A percentile compares a stretch with the other conserved stretches of the same genome.
These are phyloP conservation scores for Melastoma candidum DNA, from an alignment of 441 rosid genomes.

Conservation along the genomic window DNA sequence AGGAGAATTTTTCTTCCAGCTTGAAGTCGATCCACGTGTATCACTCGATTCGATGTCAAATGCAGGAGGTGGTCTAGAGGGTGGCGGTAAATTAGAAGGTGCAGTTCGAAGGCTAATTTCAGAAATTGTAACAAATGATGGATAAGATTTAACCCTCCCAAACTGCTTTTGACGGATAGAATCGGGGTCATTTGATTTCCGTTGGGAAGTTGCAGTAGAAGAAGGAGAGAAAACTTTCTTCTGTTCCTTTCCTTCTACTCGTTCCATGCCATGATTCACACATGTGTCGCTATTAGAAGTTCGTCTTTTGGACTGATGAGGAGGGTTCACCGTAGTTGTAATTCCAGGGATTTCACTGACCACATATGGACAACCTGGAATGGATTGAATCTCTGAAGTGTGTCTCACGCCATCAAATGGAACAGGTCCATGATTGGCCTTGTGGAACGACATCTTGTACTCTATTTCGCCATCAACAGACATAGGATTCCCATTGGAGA, in stretches of 20 bases:
- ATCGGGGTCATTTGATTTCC: constrained; percentile 23
- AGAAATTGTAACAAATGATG: constrained; percentile 62
- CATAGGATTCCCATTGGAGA: constrained; percentile 51
- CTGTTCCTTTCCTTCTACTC: constrained; percentile 27
- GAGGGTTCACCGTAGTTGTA: constrained; percentile 15
- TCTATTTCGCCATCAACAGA: constrained; percentile 45
- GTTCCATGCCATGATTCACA: constrained; percentile 24
- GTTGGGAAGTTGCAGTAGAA: constrained; percentile 16
- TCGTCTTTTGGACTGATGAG: constrained; percentile 14
- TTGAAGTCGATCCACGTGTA: constrained; percentile 23
- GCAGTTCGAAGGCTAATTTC: constrained; percentile 70
- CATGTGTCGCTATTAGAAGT: constrained; percentile 25
- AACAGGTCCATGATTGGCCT: constrained; percentile 31
- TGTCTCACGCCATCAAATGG: constrained; percentile 33
- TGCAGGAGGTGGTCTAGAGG: constrained; percentile 39
- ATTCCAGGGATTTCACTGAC: constrained; percentile 37
- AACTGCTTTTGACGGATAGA: constrained; percentile 22
- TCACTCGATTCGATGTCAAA: constrained; percentile 30
- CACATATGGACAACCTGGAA: constrained; percentile 46
- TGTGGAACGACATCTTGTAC: constrained; percentile 62
- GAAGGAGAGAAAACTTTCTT: constrained; percentile 44
- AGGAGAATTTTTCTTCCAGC: constrained; percentile 27
- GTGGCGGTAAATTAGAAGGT: constrained; percentile 80
- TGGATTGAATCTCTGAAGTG: constrained; percentile 32
- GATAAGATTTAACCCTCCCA: constrained; percentile 31